Base-by-base conservation (phyloP, 129 eudicot species). In the Gnaphalium uliginosum region DNA sequence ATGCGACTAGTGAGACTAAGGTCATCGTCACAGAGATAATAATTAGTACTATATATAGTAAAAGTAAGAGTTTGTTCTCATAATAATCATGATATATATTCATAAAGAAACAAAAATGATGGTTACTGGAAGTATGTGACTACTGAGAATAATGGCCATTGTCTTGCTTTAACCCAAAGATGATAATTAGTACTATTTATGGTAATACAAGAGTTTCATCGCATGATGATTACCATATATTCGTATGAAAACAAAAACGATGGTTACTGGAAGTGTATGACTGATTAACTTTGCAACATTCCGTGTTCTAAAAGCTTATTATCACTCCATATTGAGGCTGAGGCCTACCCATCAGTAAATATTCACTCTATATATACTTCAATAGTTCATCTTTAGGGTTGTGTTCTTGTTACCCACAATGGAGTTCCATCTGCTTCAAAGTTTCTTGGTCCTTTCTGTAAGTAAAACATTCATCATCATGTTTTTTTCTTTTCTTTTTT, bases 401-500 rank as follows among this genome's bases (percentile, higher is more conserved):
- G 25, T 39, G 11, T 18, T 37, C 30, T 67, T 67, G 29, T 67
- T 65, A 32, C 24, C 23, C 13, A 10, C 54, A 37, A 70, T 70
- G 75, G 41, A 29, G 26, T 70, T 50, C 18, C 46, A 51, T 70
- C 61, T 46, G 14, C 39, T 27, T 25, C 75, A 48, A 18, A 17
- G 26, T 70, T 51, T 70, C 26, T 4, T 19, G 2, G 4, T 70
- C 43, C 46, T 70, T 51, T 46, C 53, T 50, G 75, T 51, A 53
- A 70, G 75, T 70, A 25, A 64, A 65, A 29, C 68, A 61, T 27
- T 27, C 27, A 54, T 62, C 68, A n/a, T n/a, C n/a, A n/a, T n/a
- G n/a, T n/a, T n/a, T n/a, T n/a, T n/a, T n/a, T n/a, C n/a, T n/a
- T n/a, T n/a, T n/a, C n/a, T n/a, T n/a, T n/a, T n/a, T n/a, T n/a